Conservation (phyloP, 2,329 filamentous ascomycete genomes). For the Sarocladium kiliense region DNA sequence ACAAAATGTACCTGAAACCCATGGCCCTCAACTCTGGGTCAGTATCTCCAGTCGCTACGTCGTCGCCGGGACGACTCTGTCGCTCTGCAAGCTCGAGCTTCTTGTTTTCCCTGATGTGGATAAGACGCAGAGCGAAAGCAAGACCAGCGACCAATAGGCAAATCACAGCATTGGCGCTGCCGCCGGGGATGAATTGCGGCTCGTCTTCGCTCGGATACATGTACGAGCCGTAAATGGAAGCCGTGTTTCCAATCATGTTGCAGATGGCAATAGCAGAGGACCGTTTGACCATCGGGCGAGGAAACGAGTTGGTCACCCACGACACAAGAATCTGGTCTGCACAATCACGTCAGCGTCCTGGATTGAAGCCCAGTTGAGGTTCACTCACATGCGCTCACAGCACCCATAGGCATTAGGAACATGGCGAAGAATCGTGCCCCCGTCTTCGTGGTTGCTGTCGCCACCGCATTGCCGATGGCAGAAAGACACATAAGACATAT, state of each 20-base stretch:
- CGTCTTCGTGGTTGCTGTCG: slow-evolving; percentile 42
- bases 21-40: slow-evolving; percentile 1
- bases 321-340: slow-evolving; percentile 56
- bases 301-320: slow-evolving; percentile 64
- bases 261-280: slow-evolving; percentile 62
- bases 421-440: slow-evolving; percentile 56
- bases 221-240: slow-evolving; percentile 41
- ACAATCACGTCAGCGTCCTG: background rate
- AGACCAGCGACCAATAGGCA: slow-evolving; percentile 55
- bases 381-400: slow-evolving; percentile 38
- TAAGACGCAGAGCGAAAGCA: slow-evolving; percentile 44
- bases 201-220: slow-evolving; percentile 39
- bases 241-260: slow-evolving; percentile 60
- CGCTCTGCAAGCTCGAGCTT: slow-evolving; percentile 45
- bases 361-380: background rate
- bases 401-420: slow-evolving; percentile 55
- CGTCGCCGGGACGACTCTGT: slow-evolving; percentile 18
- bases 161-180: slow-evolving; percentile 56
- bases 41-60: background rate
- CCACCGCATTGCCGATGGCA: slow-evolving; percentile 50
- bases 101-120: slow-evolving; percentile 56
- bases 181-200: slow-evolving; percentile 44
- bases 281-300: slow-evolving; percentile 62
- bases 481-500: slow-evolving; percentile 46
- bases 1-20: slow-evolving; percentile 5